Percentiles rank a stretch among this genome's conserved stretches.
Conservation (phyloP, 768 basidiomycete species). For the Tricholoma furcatifolium region DNA sequence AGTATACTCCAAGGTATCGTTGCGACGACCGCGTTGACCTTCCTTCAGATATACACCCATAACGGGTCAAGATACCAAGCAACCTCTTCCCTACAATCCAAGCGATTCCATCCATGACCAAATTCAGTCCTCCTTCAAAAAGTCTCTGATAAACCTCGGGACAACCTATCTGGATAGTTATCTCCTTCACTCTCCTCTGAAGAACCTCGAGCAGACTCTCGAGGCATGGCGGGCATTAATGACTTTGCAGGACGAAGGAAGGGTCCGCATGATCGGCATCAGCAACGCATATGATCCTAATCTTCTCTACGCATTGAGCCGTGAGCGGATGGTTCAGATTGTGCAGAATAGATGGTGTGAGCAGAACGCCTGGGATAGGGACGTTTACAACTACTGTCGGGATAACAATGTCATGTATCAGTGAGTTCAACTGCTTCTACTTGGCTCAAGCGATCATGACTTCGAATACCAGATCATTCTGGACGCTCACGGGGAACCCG, state of each 20-base stretch:
- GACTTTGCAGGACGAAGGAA: constrained; percentile 61
- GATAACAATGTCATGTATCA: constrained; percentile 69
- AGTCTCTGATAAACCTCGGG: constrained; percentile 65
- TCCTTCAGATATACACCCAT: constrained; percentile 68
- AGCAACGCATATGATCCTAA: constrained; percentile 74
- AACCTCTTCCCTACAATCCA: constrained; percentile 75
- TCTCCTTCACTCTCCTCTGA: constrained; percentile 75
- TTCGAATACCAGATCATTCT: constrained; percentile 65
- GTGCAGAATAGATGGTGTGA: constrained; percentile 89
- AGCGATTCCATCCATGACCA: constrained; percentile 52
- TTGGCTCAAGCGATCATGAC: neutral
- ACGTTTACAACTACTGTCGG: constrained; percentile 64
- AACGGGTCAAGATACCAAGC: constrained; percentile 65
- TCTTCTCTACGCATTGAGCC: constrained; percentile 50
- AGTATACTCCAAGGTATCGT: constrained; percentile 38
- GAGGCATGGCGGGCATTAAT: constrained; percentile 70
- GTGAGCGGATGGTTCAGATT: constrained; percentile 59
- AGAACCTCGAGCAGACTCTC: constrained; percentile 54
- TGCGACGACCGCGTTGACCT: neutral
- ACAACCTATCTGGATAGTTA: constrained; percentile 79
- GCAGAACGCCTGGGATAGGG: constrained; percentile 72
- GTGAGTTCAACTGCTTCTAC: constrained; percentile 31
- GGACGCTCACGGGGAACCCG: constrained; percentile 84
- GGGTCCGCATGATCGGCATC: constrained; percentile 64
- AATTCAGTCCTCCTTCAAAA: constrained; percentile 58